Evolutionary conservation across 192 early-diverging fungal genomes (phyloP), one percentile per base, ranked within the genome.

Genomic region (Irineochytrium annulatum): DNA sequence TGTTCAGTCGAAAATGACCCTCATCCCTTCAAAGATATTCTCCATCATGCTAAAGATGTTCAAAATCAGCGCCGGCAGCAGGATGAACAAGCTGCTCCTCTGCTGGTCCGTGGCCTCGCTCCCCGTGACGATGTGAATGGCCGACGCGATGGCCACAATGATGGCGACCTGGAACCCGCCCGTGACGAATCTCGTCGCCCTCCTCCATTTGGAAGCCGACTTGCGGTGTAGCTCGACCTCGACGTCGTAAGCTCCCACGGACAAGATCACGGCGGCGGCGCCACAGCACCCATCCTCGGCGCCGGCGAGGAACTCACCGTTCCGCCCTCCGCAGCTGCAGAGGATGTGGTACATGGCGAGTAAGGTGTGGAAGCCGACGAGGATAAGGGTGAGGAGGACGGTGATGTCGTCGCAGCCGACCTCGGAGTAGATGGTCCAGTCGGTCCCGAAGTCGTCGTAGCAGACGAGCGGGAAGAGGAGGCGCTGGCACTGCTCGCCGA

Each of bases 211-310:
- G 35, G 43, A 52, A 6, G 43, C 43, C 6, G 52, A 41, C 20
- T 68, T 67, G 3, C 55, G 29, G 4, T 62, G 46, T 3, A 33
- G 43, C n/a, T 69, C 67, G 22, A 73, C 69, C 32, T 74, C 70
- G 14, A 31, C 61, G 55, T 79, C 77, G 34, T 62, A 60, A 0
- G 74, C 53, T 6, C 66, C 71, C 27, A 75, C n/a, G n/a, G 65
- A 57, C 8, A 79, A 33, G 3, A 76, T 35, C 24, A 79, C 71
- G 16, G 77, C 77, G 13, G 67, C 65, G 19, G 62, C 60, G 2
- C 77, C 77, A 58, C 77, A 79, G 62, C 73, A 79, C 26, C 73
- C 73, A 63, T 66, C 75, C 55, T 79, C 77, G 46, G 72, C 66
- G 3, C 77, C 77, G 11, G 71, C 71, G 28, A 79, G 48, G 45